These are phyloP conservation scores for Osmanthus fragrans DNA, from an alignment of 257 asterid genomes.

Conservation along the genomic window DNA sequence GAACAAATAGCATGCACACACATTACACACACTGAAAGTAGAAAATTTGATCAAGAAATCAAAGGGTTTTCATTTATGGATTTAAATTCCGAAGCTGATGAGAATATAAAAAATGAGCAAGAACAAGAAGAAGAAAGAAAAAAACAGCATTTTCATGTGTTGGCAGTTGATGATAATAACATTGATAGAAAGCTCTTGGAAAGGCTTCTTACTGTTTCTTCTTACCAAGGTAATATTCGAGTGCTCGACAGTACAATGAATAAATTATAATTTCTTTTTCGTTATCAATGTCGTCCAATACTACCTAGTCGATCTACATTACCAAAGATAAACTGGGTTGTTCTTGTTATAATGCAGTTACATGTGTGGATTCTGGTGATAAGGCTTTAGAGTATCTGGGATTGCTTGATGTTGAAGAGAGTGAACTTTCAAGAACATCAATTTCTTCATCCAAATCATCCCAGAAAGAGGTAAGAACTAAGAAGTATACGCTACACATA, in stretches of 20 bases:
- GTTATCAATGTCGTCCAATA: not conserved
- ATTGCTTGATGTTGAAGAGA: constrained; percentile 36
- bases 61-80: constrained; percentile 26
- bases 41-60: not conserved
- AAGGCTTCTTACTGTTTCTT: constrained; percentile 55
- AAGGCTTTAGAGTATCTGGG: constrained; percentile 61
- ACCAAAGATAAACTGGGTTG: too few species aligned
- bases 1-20: not conserved
- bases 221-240: constrained; percentile 44
- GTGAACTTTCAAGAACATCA: constrained; percentile 22
- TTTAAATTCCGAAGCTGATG: constrained; percentile 21
- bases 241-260: not conserved
- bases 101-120: not conserved
- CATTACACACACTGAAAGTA: not conserved
- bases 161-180: constrained; percentile 59
- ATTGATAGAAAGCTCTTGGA: constrained; percentile 57
- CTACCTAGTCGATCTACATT: not conserved
- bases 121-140: constrained; percentile 8
- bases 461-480: constrained; percentile 38
- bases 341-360: constrained; percentile 41
- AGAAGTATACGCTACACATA: not conserved
- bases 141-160: constrained; percentile 45
- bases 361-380: constrained; percentile 70
- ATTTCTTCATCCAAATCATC: constrained; percentile 27
- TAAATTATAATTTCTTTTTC: not conserved